phyloP scores from a whole-genome alignment of 352 stramenopile species.

The Pythium insidiosum region DNA sequence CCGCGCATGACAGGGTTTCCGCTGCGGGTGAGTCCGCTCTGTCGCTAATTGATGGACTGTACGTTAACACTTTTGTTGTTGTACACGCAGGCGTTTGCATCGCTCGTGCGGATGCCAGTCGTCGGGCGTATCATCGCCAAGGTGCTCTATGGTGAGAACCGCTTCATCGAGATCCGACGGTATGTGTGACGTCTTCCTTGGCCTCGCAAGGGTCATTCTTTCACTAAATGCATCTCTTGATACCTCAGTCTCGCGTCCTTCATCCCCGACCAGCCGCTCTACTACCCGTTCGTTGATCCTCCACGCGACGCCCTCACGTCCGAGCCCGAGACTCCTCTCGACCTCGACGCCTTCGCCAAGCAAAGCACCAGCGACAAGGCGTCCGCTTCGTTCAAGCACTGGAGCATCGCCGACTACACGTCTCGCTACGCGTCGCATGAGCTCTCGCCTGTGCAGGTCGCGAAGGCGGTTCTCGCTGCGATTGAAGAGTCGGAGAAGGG shows the following conservation, averaged over 20 bases:
- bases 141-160: slow-evolving; percentile 45
- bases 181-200: too few species aligned
- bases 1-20: slow-evolving; percentile 40
- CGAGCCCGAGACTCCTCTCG: slow-evolving; percentile 7
- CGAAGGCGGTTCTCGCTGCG: slow-evolving; percentile 47
- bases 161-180: slow-evolving; percentile 47
- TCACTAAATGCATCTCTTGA: too few species aligned
- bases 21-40: slow-evolving; percentile 23
- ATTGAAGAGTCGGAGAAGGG: slow-evolving; percentile 42
- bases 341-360: slow-evolving; percentile 10
- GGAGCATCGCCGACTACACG: slow-evolving; percentile 64
- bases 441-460: slow-evolving; percentile 41
- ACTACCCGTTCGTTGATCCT: slow-evolving; percentile 68
- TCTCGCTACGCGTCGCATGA: slow-evolving; percentile 30
- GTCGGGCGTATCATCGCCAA: slow-evolving; percentile 39
- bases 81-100: too few species aligned
- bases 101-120: slow-evolving; percentile 32
- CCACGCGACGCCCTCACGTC: background rate
- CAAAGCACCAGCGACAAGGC: slow-evolving; percentile 19
- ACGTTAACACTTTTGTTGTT: too few species aligned
- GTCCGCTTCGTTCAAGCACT: slow-evolving; percentile 44
- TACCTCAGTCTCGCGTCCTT: slow-evolving; percentile 43
- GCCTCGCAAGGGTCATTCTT: too few species aligned
- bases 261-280: slow-evolving; percentile 67
- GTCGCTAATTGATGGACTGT: slow-evolving; percentile 7